A percentile compares a stretch with the other conserved stretches of the same genome.
These are phyloP conservation scores for Blastobotrys attinorum DNA, from an alignment of 805 yeast genomes.

Conservation along the genomic window DNA sequence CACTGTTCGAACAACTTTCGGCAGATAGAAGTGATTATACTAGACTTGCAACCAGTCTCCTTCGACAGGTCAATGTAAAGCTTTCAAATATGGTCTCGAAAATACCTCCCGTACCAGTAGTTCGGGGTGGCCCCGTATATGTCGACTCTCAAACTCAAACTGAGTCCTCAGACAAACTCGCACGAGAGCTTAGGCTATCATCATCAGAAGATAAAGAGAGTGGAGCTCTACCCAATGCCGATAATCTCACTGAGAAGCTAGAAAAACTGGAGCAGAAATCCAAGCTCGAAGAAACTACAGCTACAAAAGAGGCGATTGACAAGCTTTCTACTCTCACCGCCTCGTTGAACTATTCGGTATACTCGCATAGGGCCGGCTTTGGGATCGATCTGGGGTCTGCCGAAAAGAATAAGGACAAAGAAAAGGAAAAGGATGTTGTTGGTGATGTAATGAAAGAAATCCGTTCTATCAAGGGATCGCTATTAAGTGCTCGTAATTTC, in stretches of 20 bases:
- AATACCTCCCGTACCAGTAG: conserved; percentile 16
- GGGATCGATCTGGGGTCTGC: conserved; percentile 2
- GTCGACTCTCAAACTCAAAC: conserved; percentile 24
- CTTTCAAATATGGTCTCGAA: conserved; percentile 15
- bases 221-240: no score
- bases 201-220: conserved; percentile 4
- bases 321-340: conserved; percentile 5
- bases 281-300: conserved; percentile 2
- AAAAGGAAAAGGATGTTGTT: conserved; percentile 5
- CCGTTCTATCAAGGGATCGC: conserved; percentile 18
- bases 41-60: conserved; percentile 20
- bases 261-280: conserved; percentile 1
- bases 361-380: conserved; percentile 7
- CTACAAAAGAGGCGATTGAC: conserved; percentile 11
- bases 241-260: conserved; percentile 3
- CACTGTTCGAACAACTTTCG: conserved; percentile 28
- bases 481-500: conserved; percentile 11
- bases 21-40: conserved; percentile 26
- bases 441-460: conserved; percentile 18
- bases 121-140: conserved; percentile 13
- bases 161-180: conserved; percentile 4
- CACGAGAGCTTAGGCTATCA: background rate
- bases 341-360: conserved; percentile 1
- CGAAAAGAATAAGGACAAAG: background rate
- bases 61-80: conserved; percentile 19